These are phyloP conservation scores for Entoloma clypeatum DNA, from an alignment of 1,284 basidiomycete species.

Conservation along the genomic window DNA sequence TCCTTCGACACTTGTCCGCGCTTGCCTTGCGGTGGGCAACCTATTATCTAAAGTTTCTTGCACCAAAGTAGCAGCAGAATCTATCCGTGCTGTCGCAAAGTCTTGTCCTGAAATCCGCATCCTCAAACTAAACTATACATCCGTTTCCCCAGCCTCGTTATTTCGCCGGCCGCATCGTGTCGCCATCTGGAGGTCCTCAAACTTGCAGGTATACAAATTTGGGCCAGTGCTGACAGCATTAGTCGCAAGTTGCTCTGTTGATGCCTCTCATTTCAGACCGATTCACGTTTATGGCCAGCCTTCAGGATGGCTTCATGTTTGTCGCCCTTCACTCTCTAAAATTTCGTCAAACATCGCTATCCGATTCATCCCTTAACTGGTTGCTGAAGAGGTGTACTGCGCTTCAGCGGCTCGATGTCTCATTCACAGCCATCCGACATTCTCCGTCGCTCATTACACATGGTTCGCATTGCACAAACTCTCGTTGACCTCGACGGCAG, in stretches of 20 bases:
- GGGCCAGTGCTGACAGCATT: slow-evolving; percentile 40
- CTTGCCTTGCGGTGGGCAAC: slow-evolving; percentile 50
- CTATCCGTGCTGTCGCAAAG: slow-evolving; percentile 40
- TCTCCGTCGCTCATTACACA: slow-evolving; percentile 24
- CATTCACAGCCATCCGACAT: slow-evolving; percentile 56
- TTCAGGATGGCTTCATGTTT: slow-evolving; percentile 31
- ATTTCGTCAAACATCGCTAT: slow-evolving; percentile 51
- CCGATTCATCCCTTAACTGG: slow-evolving; percentile 42
- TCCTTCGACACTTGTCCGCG: slow-evolving; percentile 42
- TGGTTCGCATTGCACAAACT: slow-evolving; percentile 48
- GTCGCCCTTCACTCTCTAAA: slow-evolving; percentile 50
- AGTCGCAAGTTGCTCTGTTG: slow-evolving; percentile 4
- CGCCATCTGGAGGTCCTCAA: slow-evolving; percentile 52
- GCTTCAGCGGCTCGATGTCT: slow-evolving; percentile 54
- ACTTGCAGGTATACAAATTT: slow-evolving; percentile 55
- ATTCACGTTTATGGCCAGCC: slow-evolving; percentile 41
- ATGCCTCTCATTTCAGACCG: slow-evolving; percentile 40
- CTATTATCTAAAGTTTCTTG: slow-evolving; percentile 27
- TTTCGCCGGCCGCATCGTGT: slow-evolving; percentile 41
- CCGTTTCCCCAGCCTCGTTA: slow-evolving; percentile 43
- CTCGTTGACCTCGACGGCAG: slow-evolving; percentile 53
- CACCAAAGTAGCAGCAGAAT: slow-evolving; percentile 49
- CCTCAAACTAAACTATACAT: slow-evolving; percentile 62
- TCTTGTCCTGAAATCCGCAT: slow-evolving; percentile 42
- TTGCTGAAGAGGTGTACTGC: slow-evolving; percentile 47